Evolutionary conservation across 495 filamentous ascomycete genomes (phyloP).

Genomic region (Neurospora pannonica): DNA sequence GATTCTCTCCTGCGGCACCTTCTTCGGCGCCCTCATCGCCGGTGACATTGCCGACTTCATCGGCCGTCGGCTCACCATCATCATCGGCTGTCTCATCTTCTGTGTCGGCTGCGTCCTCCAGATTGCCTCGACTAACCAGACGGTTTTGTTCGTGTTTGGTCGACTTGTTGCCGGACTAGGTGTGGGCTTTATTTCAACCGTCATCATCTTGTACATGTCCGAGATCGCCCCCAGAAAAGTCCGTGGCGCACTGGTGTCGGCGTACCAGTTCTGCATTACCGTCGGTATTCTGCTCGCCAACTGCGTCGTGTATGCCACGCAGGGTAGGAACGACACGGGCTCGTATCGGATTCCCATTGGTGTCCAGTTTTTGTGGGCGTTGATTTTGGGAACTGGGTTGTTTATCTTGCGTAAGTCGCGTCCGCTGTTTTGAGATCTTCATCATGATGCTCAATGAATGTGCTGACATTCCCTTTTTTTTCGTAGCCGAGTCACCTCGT

Average conservation of each 20-base stretch:
- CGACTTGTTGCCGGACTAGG: slow-evolving; percentile 62
- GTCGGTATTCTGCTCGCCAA: slow-evolving; percentile 64
- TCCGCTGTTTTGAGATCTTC: background rate
- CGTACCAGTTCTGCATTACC: slow-evolving; percentile 71
- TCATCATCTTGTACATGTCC: slow-evolving; percentile 68
- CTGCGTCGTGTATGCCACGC: slow-evolving; percentile 60
- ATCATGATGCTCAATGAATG: background rate
- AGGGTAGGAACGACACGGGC: slow-evolving; percentile 51
- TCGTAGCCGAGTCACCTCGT: slow-evolving; percentile 64
- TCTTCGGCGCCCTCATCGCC: slow-evolving; percentile 63
- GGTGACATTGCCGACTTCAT: slow-evolving; percentile 60
- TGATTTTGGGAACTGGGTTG: slow-evolving; percentile 54
- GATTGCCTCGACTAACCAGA: slow-evolving; percentile 30
- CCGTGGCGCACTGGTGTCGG: slow-evolving; percentile 63
- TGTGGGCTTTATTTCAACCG: slow-evolving; percentile 63
- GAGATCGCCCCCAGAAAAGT: slow-evolving; percentile 55
- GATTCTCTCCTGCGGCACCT: slow-evolving; percentile 65
- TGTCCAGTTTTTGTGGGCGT: slow-evolving; percentile 60
- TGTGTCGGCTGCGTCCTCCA: slow-evolving; percentile 54
- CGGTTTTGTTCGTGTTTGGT: slow-evolving; percentile 48
- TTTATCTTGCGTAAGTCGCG: slow-evolving; percentile 41
- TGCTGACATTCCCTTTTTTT: background rate
- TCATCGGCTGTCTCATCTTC: slow-evolving; percentile 55
- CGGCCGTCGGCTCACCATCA: slow-evolving; percentile 59
- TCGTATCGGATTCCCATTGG: slow-evolving; percentile 66